Evolutionary conservation across 2,329 filamentous ascomycete genomes (phyloP).

Genomic region (Amphichorda felina): DNA sequence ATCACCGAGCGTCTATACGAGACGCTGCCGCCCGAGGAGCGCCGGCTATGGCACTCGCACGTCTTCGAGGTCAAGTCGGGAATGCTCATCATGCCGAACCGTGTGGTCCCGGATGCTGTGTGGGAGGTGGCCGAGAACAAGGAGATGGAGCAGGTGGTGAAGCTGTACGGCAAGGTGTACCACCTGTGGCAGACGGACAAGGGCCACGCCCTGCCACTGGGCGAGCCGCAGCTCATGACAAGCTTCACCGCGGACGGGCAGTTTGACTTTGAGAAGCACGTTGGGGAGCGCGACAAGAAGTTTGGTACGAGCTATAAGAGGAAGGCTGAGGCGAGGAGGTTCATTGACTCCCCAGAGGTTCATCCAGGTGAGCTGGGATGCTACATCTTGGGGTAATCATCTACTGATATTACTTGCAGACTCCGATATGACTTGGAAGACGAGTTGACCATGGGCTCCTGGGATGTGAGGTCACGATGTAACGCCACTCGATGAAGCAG

Average conservation of each 20-base stretch:
- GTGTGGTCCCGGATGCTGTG: constrained; percentile 39
- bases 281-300: constrained; percentile 30
- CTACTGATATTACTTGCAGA: too few relatives aligned
- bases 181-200: constrained; percentile 80
- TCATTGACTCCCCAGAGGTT: constrained; percentile 26
- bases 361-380: constrained; percentile 22
- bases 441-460: too few relatives aligned
- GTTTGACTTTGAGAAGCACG: constrained; percentile 29
- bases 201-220: constrained; percentile 46
- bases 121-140: constrained; percentile 70
- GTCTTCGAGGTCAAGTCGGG: constrained; percentile 66
- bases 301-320: constrained; percentile 31
- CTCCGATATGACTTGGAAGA: too few relatives aligned
- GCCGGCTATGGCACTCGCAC: constrained; percentile 69
- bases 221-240: constrained; percentile 41
- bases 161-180: constrained; percentile 72
- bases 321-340: constrained; percentile 31
- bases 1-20: constrained; percentile 58
- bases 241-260: constrained; percentile 37
- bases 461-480: too few relatives aligned
- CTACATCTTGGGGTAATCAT: too few relatives aligned
- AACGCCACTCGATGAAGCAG: too few relatives aligned
- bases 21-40: constrained; percentile 53
- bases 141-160: constrained; percentile 68
- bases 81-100: constrained; percentile 68